phyloP scores from a whole-genome alignment of 139 green algal species.

The Haematococcus lacustris region DNA sequence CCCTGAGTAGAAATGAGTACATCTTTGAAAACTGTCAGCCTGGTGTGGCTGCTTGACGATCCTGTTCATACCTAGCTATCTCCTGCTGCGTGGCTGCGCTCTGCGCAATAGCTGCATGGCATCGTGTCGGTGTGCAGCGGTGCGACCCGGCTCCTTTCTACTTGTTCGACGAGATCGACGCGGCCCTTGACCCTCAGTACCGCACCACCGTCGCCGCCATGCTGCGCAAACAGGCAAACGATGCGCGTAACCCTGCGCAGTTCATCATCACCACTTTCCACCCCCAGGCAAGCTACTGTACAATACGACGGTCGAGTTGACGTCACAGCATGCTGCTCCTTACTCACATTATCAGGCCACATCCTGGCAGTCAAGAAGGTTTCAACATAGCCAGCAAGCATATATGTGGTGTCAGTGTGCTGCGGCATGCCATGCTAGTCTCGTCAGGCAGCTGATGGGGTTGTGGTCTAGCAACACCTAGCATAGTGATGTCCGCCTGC shows the following conservation, averaged over 20 bases:
- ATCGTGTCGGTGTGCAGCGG: too few species aligned
- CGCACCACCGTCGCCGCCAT: slow-evolving; percentile 74
- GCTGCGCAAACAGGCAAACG: slow-evolving; percentile 66
- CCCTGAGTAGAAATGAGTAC: too few species aligned
- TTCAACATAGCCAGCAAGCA: neutral
- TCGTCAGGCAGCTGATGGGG: too few species aligned
- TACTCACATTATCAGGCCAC: neutral
- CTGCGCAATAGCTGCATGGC: too few species aligned
- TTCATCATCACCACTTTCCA: slow-evolving; percentile 99
- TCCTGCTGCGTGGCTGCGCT: too few species aligned
- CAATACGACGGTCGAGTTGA: too few species aligned
- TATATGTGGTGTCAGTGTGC: neutral
- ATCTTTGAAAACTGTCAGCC: too few species aligned
- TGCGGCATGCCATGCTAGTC: too few species aligned
- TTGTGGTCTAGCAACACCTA: too few species aligned
- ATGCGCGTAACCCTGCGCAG: slow-evolving; percentile 69
- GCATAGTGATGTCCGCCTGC: too few species aligned
- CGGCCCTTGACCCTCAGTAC: slow-evolving; percentile 92
- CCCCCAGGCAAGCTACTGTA: slow-evolving; percentile 61
- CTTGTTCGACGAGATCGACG: slow-evolving; percentile 99
- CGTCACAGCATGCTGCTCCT: neutral
- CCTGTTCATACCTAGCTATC: too few species aligned
- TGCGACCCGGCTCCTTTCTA: slow-evolving; percentile 98
- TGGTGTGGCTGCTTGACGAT: too few species aligned
- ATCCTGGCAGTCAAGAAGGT: neutral